These are phyloP conservation scores for Mycena rebaudengoi DNA, from an alignment of 768 basidiomycete genomes.

Conservation along the genomic window DNA sequence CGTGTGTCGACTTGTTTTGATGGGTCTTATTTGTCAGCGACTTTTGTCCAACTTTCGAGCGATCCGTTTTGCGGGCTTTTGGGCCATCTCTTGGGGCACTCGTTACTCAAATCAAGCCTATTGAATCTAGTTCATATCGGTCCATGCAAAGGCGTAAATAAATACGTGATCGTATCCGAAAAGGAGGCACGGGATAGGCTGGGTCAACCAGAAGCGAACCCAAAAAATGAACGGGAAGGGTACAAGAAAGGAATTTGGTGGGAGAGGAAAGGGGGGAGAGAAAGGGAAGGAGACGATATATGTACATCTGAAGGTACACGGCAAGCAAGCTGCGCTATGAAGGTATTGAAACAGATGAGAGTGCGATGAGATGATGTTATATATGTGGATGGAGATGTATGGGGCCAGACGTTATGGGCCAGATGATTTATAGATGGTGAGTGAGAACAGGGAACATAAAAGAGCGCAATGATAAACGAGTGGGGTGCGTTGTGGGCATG, in stretches of 20 bases:
- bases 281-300: constrained; percentile 13
- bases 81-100: no score
- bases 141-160: no score
- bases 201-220: no score
- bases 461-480: constrained; percentile 26
- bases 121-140: no score
- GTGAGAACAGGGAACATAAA: constrained; percentile 26
- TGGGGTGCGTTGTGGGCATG: constrained; percentile 23
- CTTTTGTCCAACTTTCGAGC: no score
- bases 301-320: constrained; percentile 23
- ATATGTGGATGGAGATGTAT: constrained; percentile 16
- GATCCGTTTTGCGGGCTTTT: no score
- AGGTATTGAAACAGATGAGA: constrained; percentile 26
- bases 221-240: not conserved
- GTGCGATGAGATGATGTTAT: constrained; percentile 27
- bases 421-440: constrained; percentile 7
- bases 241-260: not conserved
- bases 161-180: constrained; percentile 10
- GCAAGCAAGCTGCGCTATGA: constrained; percentile 25
- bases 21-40: no score
- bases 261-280: not conserved
- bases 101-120: no score
- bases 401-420: not conserved
- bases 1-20: constrained; percentile 14
- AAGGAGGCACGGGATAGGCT: no score